Percentiles rank a stretch among this genome's conserved stretches.
Conservation (phyloP, 768 basidiomycete species). For the Lentinus brumalis region DNA sequence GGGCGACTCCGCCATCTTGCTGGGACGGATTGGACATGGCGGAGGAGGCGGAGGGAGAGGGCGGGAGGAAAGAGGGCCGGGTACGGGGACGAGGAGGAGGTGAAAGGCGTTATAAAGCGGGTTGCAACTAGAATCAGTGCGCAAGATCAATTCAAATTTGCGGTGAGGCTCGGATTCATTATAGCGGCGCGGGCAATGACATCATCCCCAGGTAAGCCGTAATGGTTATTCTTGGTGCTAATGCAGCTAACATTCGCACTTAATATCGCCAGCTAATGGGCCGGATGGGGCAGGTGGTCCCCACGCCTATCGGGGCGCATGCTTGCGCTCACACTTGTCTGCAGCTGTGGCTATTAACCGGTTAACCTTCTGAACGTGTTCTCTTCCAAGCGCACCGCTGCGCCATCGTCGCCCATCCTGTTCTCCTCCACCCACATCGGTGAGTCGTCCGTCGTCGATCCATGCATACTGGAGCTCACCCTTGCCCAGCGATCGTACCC, state of each 20-base stretch:
- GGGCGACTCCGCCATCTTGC: constrained; percentile 15
- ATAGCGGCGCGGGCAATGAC: constrained; percentile 5
- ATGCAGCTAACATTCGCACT: not conserved
- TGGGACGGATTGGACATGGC: constrained; percentile 22
- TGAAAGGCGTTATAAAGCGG: constrained; percentile 1
- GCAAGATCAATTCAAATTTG: constrained; percentile 11
- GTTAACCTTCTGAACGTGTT: constrained; percentile 4
- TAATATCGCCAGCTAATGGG: not conserved
- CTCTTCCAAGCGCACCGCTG: constrained; percentile 12
- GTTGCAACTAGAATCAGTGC: not conserved
- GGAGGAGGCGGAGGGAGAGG: constrained; percentile 3
- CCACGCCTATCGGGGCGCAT: constrained; percentile 4
- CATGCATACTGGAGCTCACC: constrained; percentile 1
- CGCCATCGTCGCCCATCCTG: constrained; percentile 17
- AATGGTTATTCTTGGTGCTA: not conserved
- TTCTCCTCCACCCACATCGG: constrained; percentile 27
- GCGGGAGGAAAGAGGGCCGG: constrained; percentile 3
- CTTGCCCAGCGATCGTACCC: constrained; percentile 23
- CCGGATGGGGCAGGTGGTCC: constrained; percentile 6
- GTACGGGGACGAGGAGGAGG: constrained; percentile 23
- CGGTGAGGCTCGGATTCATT: constrained; percentile 5
- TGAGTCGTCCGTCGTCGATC: constrained; percentile 5
- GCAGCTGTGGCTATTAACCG: not conserved
- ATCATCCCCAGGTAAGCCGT: constrained; percentile 6
- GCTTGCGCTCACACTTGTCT: not conserved